These are phyloP conservation scores for Fusarium dlaminii DNA, from an alignment of 2,329 filamentous ascomycete genomes.

Conservation along the genomic window DNA sequence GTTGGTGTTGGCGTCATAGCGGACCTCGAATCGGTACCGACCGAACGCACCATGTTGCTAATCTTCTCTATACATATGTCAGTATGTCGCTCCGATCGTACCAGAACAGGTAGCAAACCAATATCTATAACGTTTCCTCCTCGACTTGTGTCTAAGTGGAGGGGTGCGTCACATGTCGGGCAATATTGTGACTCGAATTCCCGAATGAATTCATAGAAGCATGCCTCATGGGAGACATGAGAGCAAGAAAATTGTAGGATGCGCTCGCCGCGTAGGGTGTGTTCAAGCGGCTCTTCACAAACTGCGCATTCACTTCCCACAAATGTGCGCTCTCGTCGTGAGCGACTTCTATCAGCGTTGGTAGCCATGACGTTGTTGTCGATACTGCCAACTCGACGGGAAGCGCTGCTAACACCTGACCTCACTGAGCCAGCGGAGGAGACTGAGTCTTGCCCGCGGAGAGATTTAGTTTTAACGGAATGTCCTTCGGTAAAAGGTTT, in stretches of 20 bases:
- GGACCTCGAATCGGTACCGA: slow-evolving; percentile 70
- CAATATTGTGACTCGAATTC: slow-evolving; percentile 95
- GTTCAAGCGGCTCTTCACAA: slow-evolving; percentile 95
- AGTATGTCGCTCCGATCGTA: slow-evolving; percentile 37
- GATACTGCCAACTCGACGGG: slow-evolving; percentile 50
- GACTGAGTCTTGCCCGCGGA: slow-evolving; percentile 44
- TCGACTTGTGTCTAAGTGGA: slow-evolving; percentile 91
- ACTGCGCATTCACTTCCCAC: slow-evolving; percentile 94
- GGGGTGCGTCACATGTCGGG: slow-evolving; percentile 89
- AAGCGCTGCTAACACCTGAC: slow-evolving; percentile 46
- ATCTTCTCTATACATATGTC: slow-evolving; percentile 79
- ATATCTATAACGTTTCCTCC: slow-evolving; percentile 93
- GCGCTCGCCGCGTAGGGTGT: slow-evolving; percentile 91
- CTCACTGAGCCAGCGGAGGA: slow-evolving; percentile 48
- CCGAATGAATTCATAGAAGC: slow-evolving; percentile 98
- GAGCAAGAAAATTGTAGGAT: slow-evolving; percentile 95
- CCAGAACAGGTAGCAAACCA: slow-evolving; percentile 61
- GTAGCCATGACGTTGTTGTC: slow-evolving; percentile 57
- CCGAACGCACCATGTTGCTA: slow-evolving; percentile 89
- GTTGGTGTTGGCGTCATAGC: slow-evolving; percentile 65
- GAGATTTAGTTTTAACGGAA: slow-evolving; percentile 42
- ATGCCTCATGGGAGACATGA: slow-evolving; percentile 98
- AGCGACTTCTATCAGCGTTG: slow-evolving; percentile 75
- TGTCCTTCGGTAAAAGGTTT: slow-evolving; percentile 43
- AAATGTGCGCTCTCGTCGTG: slow-evolving; percentile 90